Conservation (phyloP, 352 stramenopile genomes). For the Pythium dissotocum region DNA sequence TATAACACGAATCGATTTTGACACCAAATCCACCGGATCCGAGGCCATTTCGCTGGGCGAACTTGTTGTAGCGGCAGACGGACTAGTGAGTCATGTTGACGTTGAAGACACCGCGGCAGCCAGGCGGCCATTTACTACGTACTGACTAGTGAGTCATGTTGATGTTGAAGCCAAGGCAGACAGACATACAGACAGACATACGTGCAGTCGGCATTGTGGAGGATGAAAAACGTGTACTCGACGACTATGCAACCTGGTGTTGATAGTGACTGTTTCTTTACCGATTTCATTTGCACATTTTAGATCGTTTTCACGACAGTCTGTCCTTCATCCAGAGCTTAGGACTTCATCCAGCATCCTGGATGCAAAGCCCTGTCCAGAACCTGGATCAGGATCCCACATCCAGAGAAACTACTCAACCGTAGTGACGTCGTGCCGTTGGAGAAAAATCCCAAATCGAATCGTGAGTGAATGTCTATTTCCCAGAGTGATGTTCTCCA, state of each 20-base stretch:
- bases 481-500: constrained; percentile 15
- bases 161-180: too few species aligned
- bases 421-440: not conserved
- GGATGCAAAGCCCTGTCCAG: not conserved
- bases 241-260: too few species aligned
- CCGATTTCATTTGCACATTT: too few species aligned
- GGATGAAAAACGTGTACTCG: too few species aligned
- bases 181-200: too few species aligned
- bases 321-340: too few species aligned
- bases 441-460: constrained; percentile 2
- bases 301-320: too few species aligned
- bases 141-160: too few species aligned
- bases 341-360: not conserved
- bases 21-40: not conserved
- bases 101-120: not conserved
- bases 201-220: too few species aligned
- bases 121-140: too few species aligned
- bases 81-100: not conserved
- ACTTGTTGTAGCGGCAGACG: too few species aligned
- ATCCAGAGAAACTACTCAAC: not conserved
- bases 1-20: not conserved
- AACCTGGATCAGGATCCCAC: not conserved
- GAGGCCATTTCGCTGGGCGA: not conserved
- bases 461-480: constrained; percentile 20
- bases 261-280: too few species aligned